Conservation (phyloP, 305 asterid species). For the Nicotiana rustica region DNA sequence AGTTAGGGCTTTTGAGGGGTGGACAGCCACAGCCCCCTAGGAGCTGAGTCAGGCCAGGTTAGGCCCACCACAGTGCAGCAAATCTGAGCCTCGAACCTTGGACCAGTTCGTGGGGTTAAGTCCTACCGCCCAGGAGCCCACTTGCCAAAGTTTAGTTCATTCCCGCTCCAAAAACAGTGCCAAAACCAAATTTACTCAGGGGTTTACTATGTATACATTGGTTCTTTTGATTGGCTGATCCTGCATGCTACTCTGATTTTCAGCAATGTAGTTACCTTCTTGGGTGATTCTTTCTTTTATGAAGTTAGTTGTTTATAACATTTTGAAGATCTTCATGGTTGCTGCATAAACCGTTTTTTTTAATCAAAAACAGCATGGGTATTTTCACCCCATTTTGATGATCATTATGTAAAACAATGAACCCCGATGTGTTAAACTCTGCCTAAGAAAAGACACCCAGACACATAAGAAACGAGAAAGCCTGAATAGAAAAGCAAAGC, state of each 20-base stretch:
- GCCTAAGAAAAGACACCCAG: not conserved
- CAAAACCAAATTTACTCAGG: not conserved
- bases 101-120: not conserved
- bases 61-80: not conserved
- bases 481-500: not conserved
- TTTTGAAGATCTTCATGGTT: not conserved
- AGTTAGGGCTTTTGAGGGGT: no score
- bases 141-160: constrained; percentile 25
- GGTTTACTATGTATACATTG: not conserved
- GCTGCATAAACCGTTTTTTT: not conserved
- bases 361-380: not conserved
- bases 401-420: not conserved
- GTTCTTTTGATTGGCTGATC: not conserved
- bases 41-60: not conserved
- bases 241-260: not conserved
- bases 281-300: not conserved
- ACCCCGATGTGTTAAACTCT: not conserved
- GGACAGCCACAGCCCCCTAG: not conserved
- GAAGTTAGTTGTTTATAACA: not conserved
- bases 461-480: constrained; percentile 6
- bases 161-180: constrained; percentile 1
- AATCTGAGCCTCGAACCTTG: constrained; percentile 2
- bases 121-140: not conserved
- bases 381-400: not conserved
- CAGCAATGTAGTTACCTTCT: not conserved